phyloP scores from a whole-genome alignment of 805 yeast genomes.

The Spathaspora girioi region DNA sequence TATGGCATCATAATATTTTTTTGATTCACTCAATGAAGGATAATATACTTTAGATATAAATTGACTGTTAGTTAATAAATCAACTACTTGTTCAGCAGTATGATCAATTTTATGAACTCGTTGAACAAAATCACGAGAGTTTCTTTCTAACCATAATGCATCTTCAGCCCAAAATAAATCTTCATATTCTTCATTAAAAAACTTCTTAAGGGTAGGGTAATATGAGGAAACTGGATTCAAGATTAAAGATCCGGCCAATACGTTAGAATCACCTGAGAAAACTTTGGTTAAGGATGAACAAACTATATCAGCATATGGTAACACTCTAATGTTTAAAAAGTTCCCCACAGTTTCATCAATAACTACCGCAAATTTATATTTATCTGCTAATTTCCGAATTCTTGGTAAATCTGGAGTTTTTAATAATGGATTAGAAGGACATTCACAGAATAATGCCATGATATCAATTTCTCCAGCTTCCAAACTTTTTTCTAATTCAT shows the following conservation, averaged over 20 bases:
- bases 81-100: slow-evolving; percentile 53
- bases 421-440: slow-evolving; percentile 92
- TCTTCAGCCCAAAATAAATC: slow-evolving; percentile 92
- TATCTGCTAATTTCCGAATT: slow-evolving; percentile 61
- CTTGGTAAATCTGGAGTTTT: slow-evolving; percentile 75
- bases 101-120: slow-evolving; percentile 57
- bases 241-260: slow-evolving; percentile 88
- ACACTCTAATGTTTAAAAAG: slow-evolving; percentile 74
- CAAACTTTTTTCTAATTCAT: slow-evolving; percentile 59
- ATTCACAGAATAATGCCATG: slow-evolving; percentile 82
- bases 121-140: slow-evolving; percentile 80
- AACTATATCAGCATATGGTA: slow-evolving; percentile 81
- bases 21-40: slow-evolving; percentile 58
- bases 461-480: slow-evolving; percentile 53
- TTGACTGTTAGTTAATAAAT: slow-evolving; percentile 46
- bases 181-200: slow-evolving; percentile 51
- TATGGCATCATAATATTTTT: slow-evolving; percentile 64
- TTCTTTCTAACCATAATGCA: slow-evolving; percentile 86
- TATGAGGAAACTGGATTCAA: slow-evolving; percentile 62
- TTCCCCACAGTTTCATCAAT: slow-evolving; percentile 96
- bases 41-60: slow-evolving; percentile 66
- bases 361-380: slow-evolving; percentile 72
- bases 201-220: slow-evolving; percentile 48
- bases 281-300: slow-evolving; percentile 87
- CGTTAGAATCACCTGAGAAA: slow-evolving; percentile 92